Evolutionary conservation across 1,284 basidiomycete species (phyloP), one percentile per base, ranked within the genome.

Genomic region (Puccinia polysora): DNA sequence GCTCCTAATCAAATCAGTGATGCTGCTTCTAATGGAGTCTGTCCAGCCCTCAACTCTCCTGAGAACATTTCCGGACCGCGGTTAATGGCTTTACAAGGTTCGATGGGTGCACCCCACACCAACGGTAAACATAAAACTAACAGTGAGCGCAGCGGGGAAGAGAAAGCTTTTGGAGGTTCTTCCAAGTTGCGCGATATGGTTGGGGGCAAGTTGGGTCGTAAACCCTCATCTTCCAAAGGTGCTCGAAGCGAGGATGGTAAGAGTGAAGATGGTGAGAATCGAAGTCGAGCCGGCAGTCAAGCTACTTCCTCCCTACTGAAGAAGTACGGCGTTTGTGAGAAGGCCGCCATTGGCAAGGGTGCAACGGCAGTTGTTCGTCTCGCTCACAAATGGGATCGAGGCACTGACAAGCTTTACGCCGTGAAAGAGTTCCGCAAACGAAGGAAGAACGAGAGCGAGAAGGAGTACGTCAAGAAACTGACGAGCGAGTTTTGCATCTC

Each of bases 401-500:
- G 84, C 36, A 93, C 95, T 78, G 96, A 98, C 82, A 96, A 95
- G 83, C 84, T 98, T n/a, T 98, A 97, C 78, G 95, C 95, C 47
- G 90, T 98, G 80, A 98, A 98, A 88, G 95, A 98, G 83, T 97
- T 98, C 85, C 88, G 95, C 73, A 97, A 97, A 81, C 87, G 95
- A 76, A 86, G 94, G 78, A 96, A 95, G 85, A 97, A 96, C 80
- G 95, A 98, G 83, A 88, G 93, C 1, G 94, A 98, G 81, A 97
- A 97, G 82, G 96, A 98, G 82, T 98, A 98, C 79, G 89, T 98
- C 83, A 98, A 98, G 86, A 98, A 98, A 82, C 88, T 98, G 77
- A 98, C 95, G 1, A 93, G 95, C 25, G 95, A 98, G 81, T 98
- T 98, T 81, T 98, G 95, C 82, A 98, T 98, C 75, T 95, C 92